Percentiles rank a stretch among this genome's conserved stretches.
Evolutionary conservation across 768 basidiomycete genomes (phyloP).

Genomic region (Termitomyces sp.): DNA sequence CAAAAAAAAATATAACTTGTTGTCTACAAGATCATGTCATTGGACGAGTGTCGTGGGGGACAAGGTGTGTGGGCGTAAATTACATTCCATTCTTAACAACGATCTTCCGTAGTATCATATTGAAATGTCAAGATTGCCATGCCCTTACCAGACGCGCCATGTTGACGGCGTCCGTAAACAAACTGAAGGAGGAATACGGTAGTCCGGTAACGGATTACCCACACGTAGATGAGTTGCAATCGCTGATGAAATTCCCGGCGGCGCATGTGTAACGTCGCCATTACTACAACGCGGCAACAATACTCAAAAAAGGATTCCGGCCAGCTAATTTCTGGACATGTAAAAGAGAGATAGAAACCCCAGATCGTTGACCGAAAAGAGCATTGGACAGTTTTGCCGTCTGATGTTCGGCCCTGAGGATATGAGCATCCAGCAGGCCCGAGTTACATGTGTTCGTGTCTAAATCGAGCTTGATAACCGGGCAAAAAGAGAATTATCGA

Average conservation of each 20-base stretch:
- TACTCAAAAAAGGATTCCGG: background rate
- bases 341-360: background rate
- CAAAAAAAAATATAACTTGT: background rate
- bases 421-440: background rate
- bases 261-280: constrained; percentile 1
- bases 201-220: constrained; percentile 3
- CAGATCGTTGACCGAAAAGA: background rate
- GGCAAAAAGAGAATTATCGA: background rate
- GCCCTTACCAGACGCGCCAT: background rate
- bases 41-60: background rate
- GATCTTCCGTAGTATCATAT: constrained; percentile 1
- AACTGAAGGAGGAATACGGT: background rate
- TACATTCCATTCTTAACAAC: background rate
- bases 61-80: background rate
- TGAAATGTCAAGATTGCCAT: background rate
- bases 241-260: constrained; percentile 12
- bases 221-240: constrained; percentile 3
- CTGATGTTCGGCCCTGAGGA: background rate
- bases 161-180: background rate
- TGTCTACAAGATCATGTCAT: constrained; percentile 6
- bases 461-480: background rate
- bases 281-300: constrained; percentile 4
- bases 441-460: background rate
- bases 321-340: background rate
- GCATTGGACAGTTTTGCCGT: too few species aligned